Evolutionary conservation across 2,329 filamentous ascomycete genomes (phyloP).

Genomic region (Bipolaris sorokiniana): DNA sequence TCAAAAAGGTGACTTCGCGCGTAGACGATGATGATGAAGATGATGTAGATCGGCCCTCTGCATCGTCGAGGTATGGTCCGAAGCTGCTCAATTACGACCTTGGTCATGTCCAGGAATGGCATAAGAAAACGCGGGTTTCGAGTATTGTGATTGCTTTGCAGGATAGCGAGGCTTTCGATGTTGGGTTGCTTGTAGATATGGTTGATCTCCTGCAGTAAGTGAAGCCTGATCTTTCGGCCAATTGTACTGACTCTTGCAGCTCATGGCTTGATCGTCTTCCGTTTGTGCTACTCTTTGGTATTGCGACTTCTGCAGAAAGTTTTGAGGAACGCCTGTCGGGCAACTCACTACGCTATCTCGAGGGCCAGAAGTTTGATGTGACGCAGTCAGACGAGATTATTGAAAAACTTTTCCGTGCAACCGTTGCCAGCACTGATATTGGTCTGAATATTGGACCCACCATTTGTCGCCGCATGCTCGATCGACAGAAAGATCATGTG

Average conservation of each 20-base stretch:
- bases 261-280: conserved; percentile 78
- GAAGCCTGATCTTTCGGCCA: neutral
- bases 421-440: conserved; percentile 64
- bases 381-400: conserved; percentile 74
- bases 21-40: conserved; percentile 63
- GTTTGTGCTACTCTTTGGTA: conserved; percentile 77
- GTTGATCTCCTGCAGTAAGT: conserved; percentile 71
- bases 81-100: conserved; percentile 80
- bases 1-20: conserved; percentile 66
- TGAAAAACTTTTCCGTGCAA: conserved; percentile 72
- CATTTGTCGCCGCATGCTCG: conserved; percentile 68
- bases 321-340: conserved; percentile 77
- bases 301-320: conserved; percentile 81
- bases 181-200: conserved; percentile 71
- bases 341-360: conserved; percentile 68
- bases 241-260: conserved; percentile 44
- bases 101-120: conserved; percentile 69
- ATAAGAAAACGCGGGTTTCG: conserved; percentile 59
- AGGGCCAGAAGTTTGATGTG: conserved; percentile 77
- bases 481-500: conserved; percentile 77
- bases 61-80: conserved; percentile 57
- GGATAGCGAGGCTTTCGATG: conserved; percentile 83
- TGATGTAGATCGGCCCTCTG: conserved; percentile 20
- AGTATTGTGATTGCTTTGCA: conserved; percentile 76
- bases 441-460: conserved; percentile 68